phyloP scores from a whole-genome alignment of 2,329 filamentous ascomycete genomes.

The Hirsutella thompsonii region DNA sequence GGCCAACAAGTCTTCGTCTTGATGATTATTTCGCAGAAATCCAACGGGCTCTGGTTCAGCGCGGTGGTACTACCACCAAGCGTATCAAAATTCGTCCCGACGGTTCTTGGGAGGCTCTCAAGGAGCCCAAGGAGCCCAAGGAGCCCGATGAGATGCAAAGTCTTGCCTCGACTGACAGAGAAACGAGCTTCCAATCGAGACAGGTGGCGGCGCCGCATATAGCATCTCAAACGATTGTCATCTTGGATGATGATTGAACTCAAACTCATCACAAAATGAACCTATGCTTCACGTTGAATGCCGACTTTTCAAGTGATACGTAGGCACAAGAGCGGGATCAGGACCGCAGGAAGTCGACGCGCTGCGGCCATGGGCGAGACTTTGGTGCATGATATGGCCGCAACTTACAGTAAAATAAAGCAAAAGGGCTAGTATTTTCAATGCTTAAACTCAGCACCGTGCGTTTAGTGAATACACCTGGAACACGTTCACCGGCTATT shows the following conservation, averaged over 20 bases:
- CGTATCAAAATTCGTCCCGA: slow-evolving; percentile 15
- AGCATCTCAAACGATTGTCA: neutral
- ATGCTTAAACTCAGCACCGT: too few species aligned
- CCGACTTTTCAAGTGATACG: neutral
- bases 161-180: too few species aligned
- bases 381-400: too few species aligned
- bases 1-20: slow-evolving; percentile 56
- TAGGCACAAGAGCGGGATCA: too few species aligned
- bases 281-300: neutral
- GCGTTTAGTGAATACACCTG: too few species aligned
- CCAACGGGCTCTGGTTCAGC: slow-evolving; percentile 31
- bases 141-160: slow-evolving; percentile 1
- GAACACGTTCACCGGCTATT: too few species aligned
- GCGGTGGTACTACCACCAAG: slow-evolving; percentile 12
- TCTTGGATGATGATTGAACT: neutral
- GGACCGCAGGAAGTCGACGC: too few species aligned
- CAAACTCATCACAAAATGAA: too few species aligned
- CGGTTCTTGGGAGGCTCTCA: slow-evolving; percentile 20
- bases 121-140: slow-evolving; percentile 16
- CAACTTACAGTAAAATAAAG: too few species aligned
- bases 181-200: too few species aligned
- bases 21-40: slow-evolving; percentile 64
- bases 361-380: too few species aligned
- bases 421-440: too few species aligned
- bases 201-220: neutral